Evolutionary conservation across 2,329 filamentous ascomycete genomes (phyloP).

Genomic region (Bertia moriformis): DNA sequence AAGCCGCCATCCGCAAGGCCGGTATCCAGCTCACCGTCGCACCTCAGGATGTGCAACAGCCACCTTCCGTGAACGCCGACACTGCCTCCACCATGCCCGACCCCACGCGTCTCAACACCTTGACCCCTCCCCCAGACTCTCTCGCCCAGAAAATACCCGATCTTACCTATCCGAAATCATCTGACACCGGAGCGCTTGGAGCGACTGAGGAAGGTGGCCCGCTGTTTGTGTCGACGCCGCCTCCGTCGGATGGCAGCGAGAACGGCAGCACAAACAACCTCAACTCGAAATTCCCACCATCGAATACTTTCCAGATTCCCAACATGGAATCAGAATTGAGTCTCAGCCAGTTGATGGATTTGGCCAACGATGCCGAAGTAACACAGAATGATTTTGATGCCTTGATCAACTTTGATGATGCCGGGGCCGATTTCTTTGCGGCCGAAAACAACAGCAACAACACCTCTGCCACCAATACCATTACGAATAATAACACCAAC

Average conservation of each 20-base stretch:
- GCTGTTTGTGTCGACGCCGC: constrained; percentile 21
- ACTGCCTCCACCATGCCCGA: not conserved
- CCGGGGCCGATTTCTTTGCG: constrained; percentile 2
- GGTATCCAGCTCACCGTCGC: constrained; percentile 32
- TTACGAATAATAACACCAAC: too few species aligned
- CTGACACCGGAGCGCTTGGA: constrained; percentile 7
- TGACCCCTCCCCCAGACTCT: constrained; percentile 23
- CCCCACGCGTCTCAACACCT: constrained; percentile 11
- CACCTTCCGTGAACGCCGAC: not conserved
- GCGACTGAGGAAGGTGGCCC: constrained; percentile 9
- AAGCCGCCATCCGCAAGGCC: constrained; percentile 77
- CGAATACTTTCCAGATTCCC: constrained; percentile 12
- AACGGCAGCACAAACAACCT: constrained; percentile 22
- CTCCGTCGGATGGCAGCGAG: constrained; percentile 22
- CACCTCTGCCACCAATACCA: too few species aligned
- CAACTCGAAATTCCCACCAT: constrained; percentile 11
- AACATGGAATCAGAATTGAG: constrained; percentile 15
- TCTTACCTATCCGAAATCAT: constrained; percentile 15
- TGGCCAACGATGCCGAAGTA: constrained; percentile 25
- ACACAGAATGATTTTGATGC: constrained; percentile 27
- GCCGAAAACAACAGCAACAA: not conserved
- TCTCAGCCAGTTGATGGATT: constrained; percentile 22
- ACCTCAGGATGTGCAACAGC: not conserved
- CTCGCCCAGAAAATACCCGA: constrained; percentile 20
- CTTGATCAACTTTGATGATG: constrained; percentile 27